Conservation (phyloP, 2,329 filamentous ascomycete genomes). For the Pseudogymnoascus destructans region DNA sequence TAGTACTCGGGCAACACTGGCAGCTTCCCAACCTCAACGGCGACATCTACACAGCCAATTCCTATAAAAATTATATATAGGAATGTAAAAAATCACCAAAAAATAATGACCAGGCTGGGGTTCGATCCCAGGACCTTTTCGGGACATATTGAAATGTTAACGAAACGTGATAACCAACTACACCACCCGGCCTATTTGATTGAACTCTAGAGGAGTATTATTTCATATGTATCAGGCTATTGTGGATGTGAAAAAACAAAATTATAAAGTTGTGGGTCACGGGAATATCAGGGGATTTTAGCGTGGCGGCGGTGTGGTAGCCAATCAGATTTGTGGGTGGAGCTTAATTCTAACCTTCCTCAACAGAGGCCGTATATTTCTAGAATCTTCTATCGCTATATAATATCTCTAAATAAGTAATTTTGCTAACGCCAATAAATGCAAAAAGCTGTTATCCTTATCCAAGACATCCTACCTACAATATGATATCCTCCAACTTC, state of each 20-base stretch:
- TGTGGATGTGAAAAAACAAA: neutral
- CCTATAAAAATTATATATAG: neutral
- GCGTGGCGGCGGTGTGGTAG: neutral
- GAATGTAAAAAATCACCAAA: neutral
- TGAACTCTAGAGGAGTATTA: neutral
- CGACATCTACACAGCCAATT: neutral
- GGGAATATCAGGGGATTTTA: neutral
- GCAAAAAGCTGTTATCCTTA: neutral
- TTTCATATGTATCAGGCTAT: neutral
- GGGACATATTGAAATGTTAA: constrained; percentile 1
- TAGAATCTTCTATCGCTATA: neutral
- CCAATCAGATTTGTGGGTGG: neutral
- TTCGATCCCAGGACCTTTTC: constrained; percentile 9
- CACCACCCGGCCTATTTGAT: constrained; percentile 5
- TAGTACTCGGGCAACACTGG: too few species aligned
- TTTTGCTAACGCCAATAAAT: neutral
- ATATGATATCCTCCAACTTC: neutral
- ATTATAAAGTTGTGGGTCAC: neutral
- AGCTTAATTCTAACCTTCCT: neutral
- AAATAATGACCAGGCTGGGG: constrained; percentile 4
- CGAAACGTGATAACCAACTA: constrained; percentile 9
- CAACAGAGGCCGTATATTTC: neutral
- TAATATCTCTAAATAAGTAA: neutral
- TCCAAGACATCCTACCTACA: neutral
- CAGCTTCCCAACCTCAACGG: neutral